phyloP scores from a whole-genome alignment of 176 grass and related monocot species.

The bread wheat (Triticum aestivum) region DNA sequence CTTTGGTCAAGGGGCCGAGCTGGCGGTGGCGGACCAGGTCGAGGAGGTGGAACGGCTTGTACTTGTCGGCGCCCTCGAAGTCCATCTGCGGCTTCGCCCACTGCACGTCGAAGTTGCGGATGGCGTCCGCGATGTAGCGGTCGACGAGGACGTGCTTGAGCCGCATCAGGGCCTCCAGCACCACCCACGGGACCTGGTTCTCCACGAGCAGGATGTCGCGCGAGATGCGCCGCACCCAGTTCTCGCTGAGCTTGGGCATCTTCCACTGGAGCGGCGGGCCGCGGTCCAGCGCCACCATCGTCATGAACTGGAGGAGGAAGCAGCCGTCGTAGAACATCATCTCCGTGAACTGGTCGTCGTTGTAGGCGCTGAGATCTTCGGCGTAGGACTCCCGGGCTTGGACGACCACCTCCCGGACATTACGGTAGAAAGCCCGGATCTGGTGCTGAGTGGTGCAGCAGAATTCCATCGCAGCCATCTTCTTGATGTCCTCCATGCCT shows the following conservation, averaged over 20 bases:
- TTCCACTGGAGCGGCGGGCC: not conserved
- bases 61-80: not conserved
- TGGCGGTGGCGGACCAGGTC: not conserved
- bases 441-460: not conserved
- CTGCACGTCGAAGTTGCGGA: not conserved
- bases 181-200: conserved; percentile 23
- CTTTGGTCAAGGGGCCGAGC: not conserved
- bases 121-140: not conserved
- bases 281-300: not conserved
- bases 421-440: not conserved
- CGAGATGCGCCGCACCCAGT: not conserved
- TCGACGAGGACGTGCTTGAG: conserved; percentile 3
- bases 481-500: conserved; percentile 1
- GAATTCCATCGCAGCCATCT: not conserved
- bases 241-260: not conserved
- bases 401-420: not conserved
- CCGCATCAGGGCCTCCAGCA: conserved; percentile 19
- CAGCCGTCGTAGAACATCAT: conserved; percentile 17
- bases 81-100: not conserved
- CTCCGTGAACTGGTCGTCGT: not conserved
- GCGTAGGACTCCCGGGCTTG: not conserved
- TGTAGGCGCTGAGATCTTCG: not conserved
- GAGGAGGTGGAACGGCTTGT: conserved; percentile 9
- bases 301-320: conserved; percentile 3
- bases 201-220: conserved; percentile 16